Conservation (phyloP, 2,329 filamentous ascomycete genomes). For the Scolecobasidium constrictum region DNA sequence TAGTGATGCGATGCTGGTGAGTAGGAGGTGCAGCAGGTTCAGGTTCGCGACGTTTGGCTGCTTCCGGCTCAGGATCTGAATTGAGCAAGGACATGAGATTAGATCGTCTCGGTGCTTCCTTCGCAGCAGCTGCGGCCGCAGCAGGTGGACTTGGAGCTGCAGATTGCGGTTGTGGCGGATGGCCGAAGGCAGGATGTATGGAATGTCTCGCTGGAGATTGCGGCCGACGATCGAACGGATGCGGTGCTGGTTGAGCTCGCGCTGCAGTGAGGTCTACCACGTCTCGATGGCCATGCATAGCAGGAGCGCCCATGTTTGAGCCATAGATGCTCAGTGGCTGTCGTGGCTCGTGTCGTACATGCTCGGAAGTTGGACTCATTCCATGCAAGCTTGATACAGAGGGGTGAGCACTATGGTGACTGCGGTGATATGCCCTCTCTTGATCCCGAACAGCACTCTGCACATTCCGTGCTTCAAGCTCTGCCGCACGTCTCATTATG, state of each 20-base stretch:
- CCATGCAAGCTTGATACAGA: neutral
- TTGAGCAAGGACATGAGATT: slow-evolving; percentile 28
- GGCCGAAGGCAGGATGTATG: slow-evolving; percentile 1
- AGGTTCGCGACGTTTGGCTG: neutral
- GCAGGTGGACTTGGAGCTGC: slow-evolving; percentile 5
- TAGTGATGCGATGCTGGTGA: slow-evolving; percentile 2
- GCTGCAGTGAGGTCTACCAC: slow-evolving; percentile 6
- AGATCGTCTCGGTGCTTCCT: slow-evolving; percentile 22
- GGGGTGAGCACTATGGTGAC: neutral
- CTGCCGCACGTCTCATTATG: neutral
- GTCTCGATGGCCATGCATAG: neutral
- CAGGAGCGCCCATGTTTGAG: neutral
- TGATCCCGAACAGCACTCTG: neutral
- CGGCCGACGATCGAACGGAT: slow-evolving; percentile 3
- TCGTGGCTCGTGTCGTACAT: neutral
- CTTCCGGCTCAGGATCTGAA: slow-evolving; percentile 15
- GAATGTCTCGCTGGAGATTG: neutral
- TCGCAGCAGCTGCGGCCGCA: slow-evolving; percentile 16
- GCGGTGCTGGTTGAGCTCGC: slow-evolving; percentile 1
- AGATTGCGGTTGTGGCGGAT: slow-evolving; percentile 2
- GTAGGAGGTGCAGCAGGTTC: slow-evolving; percentile 1
- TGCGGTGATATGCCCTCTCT: neutral
- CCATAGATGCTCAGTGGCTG: neutral
- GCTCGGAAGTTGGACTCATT: neutral
- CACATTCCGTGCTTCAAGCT: neutral